Evolutionary conservation across 1,284 basidiomycete genomes (phyloP).

Genomic region (Cutaneotrichosporon cutaneum): DNA sequence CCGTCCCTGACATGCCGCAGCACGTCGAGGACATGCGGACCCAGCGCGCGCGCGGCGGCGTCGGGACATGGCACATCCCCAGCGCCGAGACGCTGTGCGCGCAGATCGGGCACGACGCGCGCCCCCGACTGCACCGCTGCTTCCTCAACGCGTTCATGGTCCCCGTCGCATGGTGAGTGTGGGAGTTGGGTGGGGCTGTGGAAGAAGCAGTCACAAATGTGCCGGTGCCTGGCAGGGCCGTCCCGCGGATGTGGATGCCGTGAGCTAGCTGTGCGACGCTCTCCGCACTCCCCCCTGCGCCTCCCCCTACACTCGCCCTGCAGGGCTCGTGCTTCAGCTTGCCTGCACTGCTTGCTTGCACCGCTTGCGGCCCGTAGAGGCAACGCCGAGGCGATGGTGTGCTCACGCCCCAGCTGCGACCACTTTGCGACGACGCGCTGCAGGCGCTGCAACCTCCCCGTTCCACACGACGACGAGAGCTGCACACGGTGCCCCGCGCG

Average conservation of each 20-base stretch:
- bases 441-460: neutral
- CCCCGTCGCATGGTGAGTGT: constrained; percentile 7
- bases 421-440: constrained; percentile 1
- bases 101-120: constrained; percentile 7
- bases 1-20: neutral
- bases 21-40: constrained; percentile 4
- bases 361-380: too few species aligned
- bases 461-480: constrained; percentile 7
- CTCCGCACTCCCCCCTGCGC: too few species aligned
- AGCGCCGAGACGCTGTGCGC: constrained; percentile 10
- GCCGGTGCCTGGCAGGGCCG: too few species aligned
- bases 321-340: neutral
- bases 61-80: constrained; percentile 8
- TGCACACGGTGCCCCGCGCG: neutral
- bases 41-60: neutral
- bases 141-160: constrained; percentile 10
- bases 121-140: constrained; percentile 3
- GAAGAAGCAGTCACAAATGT: too few species aligned
- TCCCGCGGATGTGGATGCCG: neutral
- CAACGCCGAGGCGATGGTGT: too few species aligned
- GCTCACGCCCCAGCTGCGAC: neutral
- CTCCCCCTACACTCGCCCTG: neutral
- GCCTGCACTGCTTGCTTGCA: neutral
- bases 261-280: too few species aligned
- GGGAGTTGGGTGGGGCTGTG: neutral